Base-by-base conservation (phyloP, 768 basidiomycete genomes). In the Pisolithus marmoratus region DNA sequence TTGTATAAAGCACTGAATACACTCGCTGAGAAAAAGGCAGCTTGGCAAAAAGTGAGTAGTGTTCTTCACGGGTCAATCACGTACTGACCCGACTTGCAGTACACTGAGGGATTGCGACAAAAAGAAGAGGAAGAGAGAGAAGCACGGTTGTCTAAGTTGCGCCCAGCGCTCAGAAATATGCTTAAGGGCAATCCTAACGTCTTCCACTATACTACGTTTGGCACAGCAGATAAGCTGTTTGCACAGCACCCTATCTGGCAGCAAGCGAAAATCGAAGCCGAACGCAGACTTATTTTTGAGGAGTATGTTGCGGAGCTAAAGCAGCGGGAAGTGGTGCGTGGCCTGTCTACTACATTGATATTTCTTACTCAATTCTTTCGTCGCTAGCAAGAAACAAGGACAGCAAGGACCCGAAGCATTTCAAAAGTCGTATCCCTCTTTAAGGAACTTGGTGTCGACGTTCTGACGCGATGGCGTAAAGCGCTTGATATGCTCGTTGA, bases 1-100 rank as follows among this genome's bases (percentile, higher is more conserved):
- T 70, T 96, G 58, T 99, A 97, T 74, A 94, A 92, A 73, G 87
- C 93, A 41, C 76, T 99, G 54, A 89, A 88, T 64, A 92, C 88
- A 42, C 77, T 97, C 45, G 92, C 92, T 15, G 94, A 99, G 72
- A 94, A 94, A 74, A 98, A 96, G 72, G 75, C 84, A 50, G 83
- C 86, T 50, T 99, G 90, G 82, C 90, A 94, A 70, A 93, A 94
- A 80, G 94, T 92, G 50, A 37, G 79, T 65, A 22, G 14, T 36
- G n/a, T n/a, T 23, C 17, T 45, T 31, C 17, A 23, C 41, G 6
- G 8, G 22, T 14, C n/a, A 23, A 23, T 24, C 23, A n/a, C 11
- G 7, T 50, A 20, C 53, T 66, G 17, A 65, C 48, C 26, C 5
- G 27, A 22, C 23, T 15, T 53, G 48, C 34, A 58, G 92, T 97